Evolutionary conservation across 306 rosid genomes (phyloP), one percentile per base, ranked within the genome.

Genomic region (Ormosia emarginata): DNA sequence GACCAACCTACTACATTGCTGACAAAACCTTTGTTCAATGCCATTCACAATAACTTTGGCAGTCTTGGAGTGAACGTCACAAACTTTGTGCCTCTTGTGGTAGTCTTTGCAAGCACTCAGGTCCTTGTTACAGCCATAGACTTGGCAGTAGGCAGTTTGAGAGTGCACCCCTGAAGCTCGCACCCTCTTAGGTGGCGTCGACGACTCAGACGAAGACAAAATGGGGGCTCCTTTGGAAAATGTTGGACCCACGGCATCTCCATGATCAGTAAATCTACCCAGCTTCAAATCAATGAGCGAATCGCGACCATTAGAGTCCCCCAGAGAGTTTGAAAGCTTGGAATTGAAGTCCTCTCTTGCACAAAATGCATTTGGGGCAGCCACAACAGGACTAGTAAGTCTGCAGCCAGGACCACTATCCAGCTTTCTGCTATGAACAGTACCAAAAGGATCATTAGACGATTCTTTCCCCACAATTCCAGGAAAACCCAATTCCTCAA

Each of bases 41-140:
- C 97, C 97, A 71, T 93, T 88, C 33, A 94, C 97, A 57, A 94
- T 88, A 49, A 91, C 98, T 67, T 74, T 87, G 39, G 97, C 80
- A 61, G 98, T 92, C 82, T 94, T 94, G 13, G 98, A 92, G 81
- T 94, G 98, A 83, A 86, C 78, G 77, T 94, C 98, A 82, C 98
- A 94, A 71, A 94, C 98, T 79, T 83, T 94, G 81, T 94, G 98
- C 90, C 97, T 91, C 89, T 88, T 94, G 87, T 94, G 97, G 83
- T 92, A 94, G 24, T 94, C 97, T 44, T 94, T 94, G 29, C 86
- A 92, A 47, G 91, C 79, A 83, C 90, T 86, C 69, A 94, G 95
- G 80, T 94, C 97, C 82, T 90, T 93, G 72, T 91, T 85, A 79
- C 98, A 94, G 39, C 97, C 98, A 90, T 89, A 88, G 70, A 94